Conservation (phyloP, 2,329 filamentous ascomycete species). For the Penicillium sclerotiorum region DNA sequence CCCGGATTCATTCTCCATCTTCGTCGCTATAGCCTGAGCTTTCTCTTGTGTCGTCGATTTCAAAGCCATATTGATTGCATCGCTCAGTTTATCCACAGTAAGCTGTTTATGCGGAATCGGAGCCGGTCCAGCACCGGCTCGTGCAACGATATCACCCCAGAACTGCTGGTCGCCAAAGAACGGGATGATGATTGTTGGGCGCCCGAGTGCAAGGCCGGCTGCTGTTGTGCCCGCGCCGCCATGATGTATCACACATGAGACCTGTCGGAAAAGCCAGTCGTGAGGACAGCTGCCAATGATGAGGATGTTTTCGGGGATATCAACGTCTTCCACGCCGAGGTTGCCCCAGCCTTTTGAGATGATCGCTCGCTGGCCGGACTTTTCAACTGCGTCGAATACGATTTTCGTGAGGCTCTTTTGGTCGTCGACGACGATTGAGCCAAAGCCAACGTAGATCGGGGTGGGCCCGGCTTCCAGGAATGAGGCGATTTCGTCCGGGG, state of each 20-base stretch:
- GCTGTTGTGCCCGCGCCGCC: slow-evolving; percentile 87
- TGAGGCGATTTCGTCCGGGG: slow-evolving; percentile 63
- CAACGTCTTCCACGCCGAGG: slow-evolving; percentile 70
- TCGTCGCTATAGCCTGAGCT: slow-evolving; percentile 61
- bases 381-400: slow-evolving; percentile 71
- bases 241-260: slow-evolving; percentile 82
- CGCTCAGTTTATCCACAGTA: slow-evolving; percentile 66
- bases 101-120: slow-evolving; percentile 71
- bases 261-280: slow-evolving; percentile 83
- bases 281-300: slow-evolving; percentile 86
- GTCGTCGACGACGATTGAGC: slow-evolving; percentile 79
- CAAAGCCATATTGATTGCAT: slow-evolving; percentile 64
- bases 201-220: slow-evolving; percentile 77
- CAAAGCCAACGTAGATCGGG: slow-evolving; percentile 81
- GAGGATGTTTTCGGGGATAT: slow-evolving; percentile 74
- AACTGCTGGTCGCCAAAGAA: slow-evolving; percentile 88
- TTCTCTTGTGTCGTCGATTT: slow-evolving; percentile 62
- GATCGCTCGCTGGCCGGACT: slow-evolving; percentile 72
- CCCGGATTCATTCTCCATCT: slow-evolving; percentile 68
- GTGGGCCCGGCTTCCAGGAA: slow-evolving; percentile 71
- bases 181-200: slow-evolving; percentile 79
- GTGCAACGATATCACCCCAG: slow-evolving; percentile 76
- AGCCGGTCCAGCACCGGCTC: slow-evolving; percentile 70
- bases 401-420: slow-evolving; percentile 69
- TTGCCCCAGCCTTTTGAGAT: slow-evolving; percentile 90